Base-by-base conservation (phyloP, 805 yeast species). In the Pichia manshurica region DNA sequence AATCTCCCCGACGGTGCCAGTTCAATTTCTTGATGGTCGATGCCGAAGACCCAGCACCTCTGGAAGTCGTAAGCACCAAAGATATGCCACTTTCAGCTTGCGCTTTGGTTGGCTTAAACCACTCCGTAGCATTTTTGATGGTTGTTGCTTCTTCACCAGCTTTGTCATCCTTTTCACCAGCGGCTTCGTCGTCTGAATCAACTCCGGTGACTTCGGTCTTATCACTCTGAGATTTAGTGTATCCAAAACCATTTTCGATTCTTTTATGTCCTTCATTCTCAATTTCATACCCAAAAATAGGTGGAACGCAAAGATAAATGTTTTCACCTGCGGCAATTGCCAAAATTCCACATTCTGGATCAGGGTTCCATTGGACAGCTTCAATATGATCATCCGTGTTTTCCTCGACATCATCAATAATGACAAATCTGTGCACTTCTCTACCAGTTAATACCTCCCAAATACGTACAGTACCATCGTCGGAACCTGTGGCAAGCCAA, bases 1-100 rank as follows among this genome's bases (percentile, higher is more conserved):
- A 93, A 70, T 93, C 99, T 59, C 99, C 99, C 62, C 86, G 85
- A 65, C 96, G 77, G 67, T 93, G 99, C 99, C 99, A 93, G 55
- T 96, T 78, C 20, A 93, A 56, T 61, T 81, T 83, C 67, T 87
- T 89, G 52, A 91, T 79, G 0, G 86, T 76, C 52, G 81, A 77
- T 16, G 70, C 65, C 53, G 84, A 73, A 16, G 63, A 49, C 10
- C 56, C 53, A n/a, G 58, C 51, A 39, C 68, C 67, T 39, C 66
- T 56, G n/a, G 67, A 59, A 48, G 77, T 71, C 45, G 84, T 78
- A 42, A 93, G 76, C 17, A 86, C 79, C 2, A 87, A 82, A 16
- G 84, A 77, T 34, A 89, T 81, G 47, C 95, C 95, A 45, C 77
- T 70, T 32, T 63, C 64, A 32, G 74, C 71, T 56, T 81, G 82